phyloP scores from a whole-genome alignment of 805 yeast species.

The Tetrapisispora nanseiensis region DNA sequence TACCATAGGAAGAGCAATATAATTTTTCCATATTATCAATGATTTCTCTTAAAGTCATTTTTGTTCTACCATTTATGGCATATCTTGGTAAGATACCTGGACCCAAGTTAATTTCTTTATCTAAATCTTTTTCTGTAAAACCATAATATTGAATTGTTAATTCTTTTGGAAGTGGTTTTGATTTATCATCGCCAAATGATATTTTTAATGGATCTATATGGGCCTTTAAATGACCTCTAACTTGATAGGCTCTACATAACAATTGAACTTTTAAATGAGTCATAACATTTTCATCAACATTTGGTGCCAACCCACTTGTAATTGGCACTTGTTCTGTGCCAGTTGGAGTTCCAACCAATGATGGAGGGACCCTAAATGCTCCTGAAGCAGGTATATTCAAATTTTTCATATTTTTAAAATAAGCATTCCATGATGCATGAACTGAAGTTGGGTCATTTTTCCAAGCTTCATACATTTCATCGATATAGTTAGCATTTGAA shows the following conservation, averaged over 20 bases:
- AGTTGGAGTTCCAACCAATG: conserved; percentile 69
- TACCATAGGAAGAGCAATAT: conserved; percentile 84
- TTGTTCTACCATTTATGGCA: conserved; percentile 47
- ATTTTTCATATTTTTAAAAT: conserved; percentile 81
- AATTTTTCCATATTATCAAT: conserved; percentile 68
- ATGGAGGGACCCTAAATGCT: conserved; percentile 90
- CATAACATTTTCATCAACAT: conserved; percentile 56
- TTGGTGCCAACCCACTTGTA: conserved; percentile 25
- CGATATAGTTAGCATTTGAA: conserved; percentile 83
- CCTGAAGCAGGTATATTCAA: conserved; percentile 56
- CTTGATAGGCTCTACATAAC: conserved; percentile 96
- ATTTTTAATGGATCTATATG: conserved; percentile 92
- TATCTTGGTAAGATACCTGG: conserved; percentile 96
- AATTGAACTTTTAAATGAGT: conserved; percentile 92
- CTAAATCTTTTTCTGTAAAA: conserved; percentile 77
- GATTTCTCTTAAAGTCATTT: conserved; percentile 70
- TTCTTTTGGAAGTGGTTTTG: conserved; percentile 61
- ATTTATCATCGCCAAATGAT: conserved; percentile 62
- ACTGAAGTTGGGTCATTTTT: conserved; percentile 80
- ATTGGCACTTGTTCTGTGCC: conserved; percentile 55
- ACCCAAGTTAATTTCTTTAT: conserved; percentile 78
- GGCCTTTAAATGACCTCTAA: conserved; percentile 94
- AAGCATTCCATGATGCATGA: conserved; percentile 94
- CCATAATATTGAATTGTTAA: conserved; percentile 87
- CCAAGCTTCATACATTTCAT: conserved; percentile 97